Conservation (phyloP, 257 asterid genomes). For the Sherardia arvensis region DNA sequence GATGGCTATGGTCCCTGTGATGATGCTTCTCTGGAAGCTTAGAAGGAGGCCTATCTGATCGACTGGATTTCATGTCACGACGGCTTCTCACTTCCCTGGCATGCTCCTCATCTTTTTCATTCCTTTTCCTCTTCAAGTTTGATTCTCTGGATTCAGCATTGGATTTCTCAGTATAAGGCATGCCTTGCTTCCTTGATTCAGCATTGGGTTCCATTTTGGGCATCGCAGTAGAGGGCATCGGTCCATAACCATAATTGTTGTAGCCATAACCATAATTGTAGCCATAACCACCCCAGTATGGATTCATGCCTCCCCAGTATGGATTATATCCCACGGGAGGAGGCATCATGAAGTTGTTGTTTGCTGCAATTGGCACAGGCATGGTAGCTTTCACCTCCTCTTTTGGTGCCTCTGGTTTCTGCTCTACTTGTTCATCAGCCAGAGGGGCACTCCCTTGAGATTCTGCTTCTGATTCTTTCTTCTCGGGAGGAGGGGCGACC, state of each 20-base stretch:
- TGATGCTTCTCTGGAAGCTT: background rate
- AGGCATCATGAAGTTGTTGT: background rate
- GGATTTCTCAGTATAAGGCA: too few relatives aligned
- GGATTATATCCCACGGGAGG: background rate
- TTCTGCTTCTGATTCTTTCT: background rate
- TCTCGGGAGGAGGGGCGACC: background rate
- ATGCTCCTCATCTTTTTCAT: background rate
- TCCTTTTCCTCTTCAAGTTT: conserved; percentile 16
- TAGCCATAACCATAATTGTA: background rate
- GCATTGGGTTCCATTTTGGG: too few relatives aligned
- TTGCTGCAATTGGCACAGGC: background rate
- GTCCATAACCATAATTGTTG: background rate
- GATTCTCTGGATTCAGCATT: conserved; percentile 32
- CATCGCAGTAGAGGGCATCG: too few relatives aligned
- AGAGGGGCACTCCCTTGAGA: background rate
- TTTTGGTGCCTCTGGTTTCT: background rate
- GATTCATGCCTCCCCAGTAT: background rate
- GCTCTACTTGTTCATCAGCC: background rate
- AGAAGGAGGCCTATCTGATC: background rate
- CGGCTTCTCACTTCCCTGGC: background rate
- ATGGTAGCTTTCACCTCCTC: background rate
- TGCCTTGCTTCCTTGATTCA: too few relatives aligned
- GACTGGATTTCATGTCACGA: background rate
- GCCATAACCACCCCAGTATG: background rate
- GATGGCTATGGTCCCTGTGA: background rate